A percentile compares a stretch with the other conserved stretches of the same genome.
phyloP scores from a whole-genome alignment of 805 yeast species.

The Starmerella tilneyi region DNA sequence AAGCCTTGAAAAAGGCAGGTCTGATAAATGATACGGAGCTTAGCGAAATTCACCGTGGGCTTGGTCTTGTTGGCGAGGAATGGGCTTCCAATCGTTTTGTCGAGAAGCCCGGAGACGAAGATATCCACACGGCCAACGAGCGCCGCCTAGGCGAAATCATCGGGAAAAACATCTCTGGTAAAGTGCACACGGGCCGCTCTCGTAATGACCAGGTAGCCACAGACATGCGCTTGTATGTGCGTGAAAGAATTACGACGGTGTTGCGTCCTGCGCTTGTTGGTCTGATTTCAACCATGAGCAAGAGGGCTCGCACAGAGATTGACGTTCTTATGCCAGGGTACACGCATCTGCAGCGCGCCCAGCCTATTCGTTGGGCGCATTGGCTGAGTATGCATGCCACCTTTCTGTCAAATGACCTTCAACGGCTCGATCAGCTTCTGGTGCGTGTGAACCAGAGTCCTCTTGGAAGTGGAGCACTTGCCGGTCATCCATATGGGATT shows the following conservation, averaged over 20 bases:
- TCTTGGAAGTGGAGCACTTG: constrained; percentile 93
- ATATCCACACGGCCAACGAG: constrained; percentile 97
- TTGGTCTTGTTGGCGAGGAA: constrained; percentile 59
- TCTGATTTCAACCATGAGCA: constrained; percentile 55
- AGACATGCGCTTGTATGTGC: constrained; percentile 92
- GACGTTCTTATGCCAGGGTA: constrained; percentile 97
- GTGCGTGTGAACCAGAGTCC: constrained; percentile 82
- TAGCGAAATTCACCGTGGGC: constrained; percentile 70
- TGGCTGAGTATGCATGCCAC: constrained; percentile 94
- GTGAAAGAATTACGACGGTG: constrained; percentile 51
- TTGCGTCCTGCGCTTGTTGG: constrained; percentile 48
- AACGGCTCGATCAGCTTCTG: constrained; percentile 69
- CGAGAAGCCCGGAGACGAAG: constrained; percentile 87
- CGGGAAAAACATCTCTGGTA: constrained; percentile 89
- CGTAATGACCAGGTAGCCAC: constrained; percentile 98
- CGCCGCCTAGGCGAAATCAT: constrained; percentile 93
- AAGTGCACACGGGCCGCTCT: constrained; percentile 98
- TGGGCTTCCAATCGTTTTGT: constrained; percentile 65
- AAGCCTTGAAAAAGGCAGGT: constrained; percentile 71
- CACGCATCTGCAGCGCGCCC: constrained; percentile 97
- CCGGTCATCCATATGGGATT: constrained; percentile 99
- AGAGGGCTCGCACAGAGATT: constrained; percentile 76
- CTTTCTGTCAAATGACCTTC: constrained; percentile 80
- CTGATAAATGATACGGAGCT: constrained; percentile 66
- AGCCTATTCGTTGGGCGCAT: constrained; percentile 99